These are phyloP conservation scores for Guyanaporus albipodus DNA, from an alignment of 768 basidiomycete genomes.

Conservation along the genomic window DNA sequence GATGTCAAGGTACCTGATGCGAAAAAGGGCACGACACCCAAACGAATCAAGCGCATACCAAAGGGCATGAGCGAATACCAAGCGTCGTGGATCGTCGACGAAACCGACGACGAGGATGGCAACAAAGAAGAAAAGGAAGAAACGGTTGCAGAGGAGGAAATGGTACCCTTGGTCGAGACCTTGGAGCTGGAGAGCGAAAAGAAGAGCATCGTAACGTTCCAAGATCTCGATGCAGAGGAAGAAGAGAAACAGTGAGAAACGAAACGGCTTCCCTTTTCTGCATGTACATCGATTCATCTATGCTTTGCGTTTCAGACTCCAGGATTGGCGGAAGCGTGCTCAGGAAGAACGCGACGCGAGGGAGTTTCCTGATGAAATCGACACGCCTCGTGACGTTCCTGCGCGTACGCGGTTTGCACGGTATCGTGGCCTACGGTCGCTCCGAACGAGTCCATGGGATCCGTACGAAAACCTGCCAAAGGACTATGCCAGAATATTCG, in stretches of 20 bases:
- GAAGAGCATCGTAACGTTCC: constrained; percentile 53
- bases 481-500: constrained; percentile 94
- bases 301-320: constrained; percentile 45
- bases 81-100: constrained; percentile 93
- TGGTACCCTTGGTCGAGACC: constrained; percentile 53
- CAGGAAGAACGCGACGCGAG: constrained; percentile 78
- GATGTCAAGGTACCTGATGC: constrained; percentile 55
- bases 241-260: constrained; percentile 82
- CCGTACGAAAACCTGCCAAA: constrained; percentile 92
- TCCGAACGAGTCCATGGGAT: constrained; percentile 97
- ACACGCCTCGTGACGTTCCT: constrained; percentile 82
- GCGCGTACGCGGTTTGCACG: constrained; percentile 85
- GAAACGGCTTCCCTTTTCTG: neutral
- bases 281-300: neutral
- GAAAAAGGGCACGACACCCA: constrained; percentile 69
- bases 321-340: constrained; percentile 63
- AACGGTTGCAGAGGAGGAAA: constrained; percentile 49
- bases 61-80: constrained; percentile 98
- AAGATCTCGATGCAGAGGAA: constrained; percentile 79
- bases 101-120: constrained; percentile 60
- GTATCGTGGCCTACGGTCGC: constrained; percentile 85
- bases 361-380: constrained; percentile 94
- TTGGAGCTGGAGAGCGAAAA: constrained; percentile 54
- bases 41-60: constrained; percentile 74
- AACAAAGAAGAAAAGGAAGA: constrained; percentile 42